Evolutionary conservation across 768 basidiomycete genomes (phyloP).

Genomic region (Leccinellum luteum): DNA sequence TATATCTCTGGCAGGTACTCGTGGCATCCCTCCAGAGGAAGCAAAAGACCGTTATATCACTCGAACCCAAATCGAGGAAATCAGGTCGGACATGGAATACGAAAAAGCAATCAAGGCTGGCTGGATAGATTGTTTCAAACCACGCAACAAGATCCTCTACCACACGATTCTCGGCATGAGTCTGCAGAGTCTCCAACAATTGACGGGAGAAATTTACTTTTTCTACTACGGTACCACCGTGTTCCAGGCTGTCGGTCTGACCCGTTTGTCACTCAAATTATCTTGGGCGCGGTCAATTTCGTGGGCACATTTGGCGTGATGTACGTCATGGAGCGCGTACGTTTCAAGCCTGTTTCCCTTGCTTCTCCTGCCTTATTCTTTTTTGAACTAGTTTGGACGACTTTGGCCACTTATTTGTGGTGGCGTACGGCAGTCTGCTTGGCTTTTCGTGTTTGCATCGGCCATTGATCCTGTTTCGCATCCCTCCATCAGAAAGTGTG

Average conservation of each 20-base stretch:
- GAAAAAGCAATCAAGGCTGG: slow-evolving; percentile 47
- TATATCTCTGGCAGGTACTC: too few species aligned
- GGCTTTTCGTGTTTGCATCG: slow-evolving; percentile 73
- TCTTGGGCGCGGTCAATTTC: slow-evolving; percentile 73
- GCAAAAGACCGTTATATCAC: too few species aligned
- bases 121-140: slow-evolving; percentile 70
- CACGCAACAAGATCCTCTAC: slow-evolving; percentile 56
- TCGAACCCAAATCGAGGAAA: slow-evolving; percentile 52
- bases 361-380: background rate
- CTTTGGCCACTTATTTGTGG: slow-evolving; percentile 63
- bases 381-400: slow-evolving; percentile 54
- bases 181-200: slow-evolving; percentile 69
- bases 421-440: slow-evolving; percentile 65
- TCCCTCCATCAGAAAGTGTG: slow-evolving; percentile 52
- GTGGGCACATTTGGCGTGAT: slow-evolving; percentile 69
- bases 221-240: slow-evolving; percentile 68
- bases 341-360: slow-evolving; percentile 12
- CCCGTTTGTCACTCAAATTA: slow-evolving; percentile 70
- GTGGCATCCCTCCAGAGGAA: too few species aligned
- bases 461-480: slow-evolving; percentile 51
- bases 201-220: slow-evolving; percentile 70
- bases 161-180: slow-evolving; percentile 62
- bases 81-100: slow-evolving; percentile 46
- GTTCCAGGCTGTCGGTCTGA: slow-evolving; percentile 66
- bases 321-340: slow-evolving; percentile 65